Percentiles rank a stretch among this genome's conserved stretches.
These are phyloP conservation scores for Wickerhamomyces alni DNA, from an alignment of 805 yeast species.

Conservation along the genomic window DNA sequence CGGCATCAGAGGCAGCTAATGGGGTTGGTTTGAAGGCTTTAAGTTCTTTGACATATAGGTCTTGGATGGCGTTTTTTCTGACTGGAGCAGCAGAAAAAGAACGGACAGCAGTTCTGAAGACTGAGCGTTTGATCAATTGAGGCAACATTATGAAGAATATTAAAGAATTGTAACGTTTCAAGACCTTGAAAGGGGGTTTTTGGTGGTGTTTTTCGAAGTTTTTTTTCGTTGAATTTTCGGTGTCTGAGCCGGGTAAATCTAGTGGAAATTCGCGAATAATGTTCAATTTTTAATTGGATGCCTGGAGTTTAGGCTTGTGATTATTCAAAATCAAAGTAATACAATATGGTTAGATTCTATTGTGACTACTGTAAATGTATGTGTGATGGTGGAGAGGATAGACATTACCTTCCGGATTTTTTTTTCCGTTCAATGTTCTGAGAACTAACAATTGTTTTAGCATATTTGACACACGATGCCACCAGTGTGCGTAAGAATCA, in stretches of 20 bases:
- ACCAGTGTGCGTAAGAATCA: conserved; percentile 80
- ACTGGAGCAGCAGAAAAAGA: conserved; percentile 30
- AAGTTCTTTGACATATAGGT: conserved; percentile 81
- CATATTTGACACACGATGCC: conserved; percentile 84
- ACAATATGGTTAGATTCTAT: conserved; percentile 73
- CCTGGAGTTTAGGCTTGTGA: no score
- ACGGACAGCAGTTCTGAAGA: conserved; percentile 25
- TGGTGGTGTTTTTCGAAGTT: neutral
- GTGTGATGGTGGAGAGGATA: no score
- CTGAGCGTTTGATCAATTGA: conserved; percentile 15
- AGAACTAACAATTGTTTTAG: conserved; percentile 17
- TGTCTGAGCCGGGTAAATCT: neutral
- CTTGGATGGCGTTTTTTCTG: conserved; percentile 60
- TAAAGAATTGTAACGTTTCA: neutral
- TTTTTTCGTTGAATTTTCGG: conserved; percentile 1
- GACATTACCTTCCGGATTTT: no score
- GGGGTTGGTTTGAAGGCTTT: conserved; percentile 85
- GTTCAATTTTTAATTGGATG: neutral
- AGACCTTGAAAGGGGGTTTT: neutral
- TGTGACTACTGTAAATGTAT: conserved; percentile 75
- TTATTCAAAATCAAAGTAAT: no score
- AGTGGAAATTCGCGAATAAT: neutral
- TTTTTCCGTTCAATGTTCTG: neutral
- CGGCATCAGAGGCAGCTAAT: conserved; percentile 66
- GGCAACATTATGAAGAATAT: conserved; percentile 17